Evolutionary conservation across 768 basidiomycete species (phyloP).

Genomic region (Macrolepiota dolichaula): DNA sequence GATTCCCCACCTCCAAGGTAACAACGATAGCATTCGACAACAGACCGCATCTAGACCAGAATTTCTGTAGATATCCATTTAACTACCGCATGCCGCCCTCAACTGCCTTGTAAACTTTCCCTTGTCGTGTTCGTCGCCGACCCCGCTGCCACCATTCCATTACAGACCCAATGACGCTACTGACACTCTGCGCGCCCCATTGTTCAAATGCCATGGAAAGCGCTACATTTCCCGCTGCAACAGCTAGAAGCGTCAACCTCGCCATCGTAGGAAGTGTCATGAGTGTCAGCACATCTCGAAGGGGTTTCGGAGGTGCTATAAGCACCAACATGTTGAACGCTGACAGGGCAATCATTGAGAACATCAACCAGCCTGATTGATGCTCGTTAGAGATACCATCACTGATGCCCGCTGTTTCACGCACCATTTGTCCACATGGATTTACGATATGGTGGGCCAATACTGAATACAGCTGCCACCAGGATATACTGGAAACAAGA

Average conservation of each 20-base stretch:
- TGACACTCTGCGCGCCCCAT: slow-evolving; percentile 62
- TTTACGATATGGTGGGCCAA: slow-evolving; percentile 94
- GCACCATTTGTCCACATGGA: slow-evolving; percentile 93
- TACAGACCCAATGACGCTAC: slow-evolving; percentile 48
- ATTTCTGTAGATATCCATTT: not conserved
- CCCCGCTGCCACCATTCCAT: slow-evolving; percentile 38
- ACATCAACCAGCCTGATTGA: slow-evolving; percentile 72
- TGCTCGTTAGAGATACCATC: slow-evolving; percentile 4
- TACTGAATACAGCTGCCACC: slow-evolving; percentile 95
- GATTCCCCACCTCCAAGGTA: not conserved
- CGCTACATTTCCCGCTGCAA: slow-evolving; percentile 66
- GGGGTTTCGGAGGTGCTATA: slow-evolving; percentile 58
- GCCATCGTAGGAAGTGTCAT: slow-evolving; percentile 70
- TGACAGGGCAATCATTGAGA: slow-evolving; percentile 65
- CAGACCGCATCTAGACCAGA: not conserved
- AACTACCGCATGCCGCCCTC: slow-evolving; percentile 61
- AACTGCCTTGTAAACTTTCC: slow-evolving; percentile 83
- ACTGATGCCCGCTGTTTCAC: slow-evolving; percentile 20
- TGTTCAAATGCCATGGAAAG: slow-evolving; percentile 75
- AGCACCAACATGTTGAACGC: slow-evolving; percentile 76
- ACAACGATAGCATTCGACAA: not conserved
- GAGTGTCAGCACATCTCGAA: slow-evolving; percentile 68
- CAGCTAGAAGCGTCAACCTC: slow-evolving; percentile 64
- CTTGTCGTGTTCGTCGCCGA: slow-evolving; percentile 51
- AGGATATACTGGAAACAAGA: slow-evolving; percentile 99